Evolutionary conservation across 2,329 filamentous ascomycete species (phyloP).

Genomic region (Diaporthe citrichinensis): DNA sequence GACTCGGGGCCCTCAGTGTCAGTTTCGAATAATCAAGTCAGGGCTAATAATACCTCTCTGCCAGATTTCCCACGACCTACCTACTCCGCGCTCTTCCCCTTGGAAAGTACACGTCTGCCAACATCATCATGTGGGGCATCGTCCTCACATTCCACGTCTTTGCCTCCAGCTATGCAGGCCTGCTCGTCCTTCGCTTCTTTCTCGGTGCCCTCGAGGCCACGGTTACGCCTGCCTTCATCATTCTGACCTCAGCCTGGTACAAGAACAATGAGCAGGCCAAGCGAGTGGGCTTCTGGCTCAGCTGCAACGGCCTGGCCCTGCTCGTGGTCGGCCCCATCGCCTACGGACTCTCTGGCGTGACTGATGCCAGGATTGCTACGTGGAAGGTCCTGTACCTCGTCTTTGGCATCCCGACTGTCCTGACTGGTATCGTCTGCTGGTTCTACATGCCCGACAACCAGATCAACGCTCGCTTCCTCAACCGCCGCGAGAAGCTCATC

Average conservation of each 20-base stretch:
- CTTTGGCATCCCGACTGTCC: slow-evolving; percentile 43
- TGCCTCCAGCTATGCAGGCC: slow-evolving; percentile 45
- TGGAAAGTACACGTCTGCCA: slow-evolving; percentile 53
- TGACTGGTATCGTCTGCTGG: slow-evolving; percentile 61
- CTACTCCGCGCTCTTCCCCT: slow-evolving; percentile 51
- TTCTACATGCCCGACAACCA: slow-evolving; percentile 71
- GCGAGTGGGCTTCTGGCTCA: slow-evolving; percentile 31
- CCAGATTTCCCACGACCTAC: slow-evolving; percentile 49
- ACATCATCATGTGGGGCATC: slow-evolving; percentile 58
- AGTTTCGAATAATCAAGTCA: background rate
- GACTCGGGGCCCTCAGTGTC: background rate
- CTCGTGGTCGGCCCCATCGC: slow-evolving; percentile 37
- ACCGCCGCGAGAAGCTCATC: slow-evolving; percentile 64
- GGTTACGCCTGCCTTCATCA: slow-evolving; percentile 47
- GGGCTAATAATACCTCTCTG: background rate
- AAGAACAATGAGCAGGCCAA: slow-evolving; percentile 42
- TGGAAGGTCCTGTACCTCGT: slow-evolving; percentile 37
- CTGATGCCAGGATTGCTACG: background rate
- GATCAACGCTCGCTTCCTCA: slow-evolving; percentile 72
- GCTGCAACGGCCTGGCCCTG: slow-evolving; percentile 29
- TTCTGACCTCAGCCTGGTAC: slow-evolving; percentile 48
- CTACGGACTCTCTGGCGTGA: slow-evolving; percentile 28
- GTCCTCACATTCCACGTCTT: slow-evolving; percentile 46
- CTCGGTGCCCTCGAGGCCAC: slow-evolving; percentile 47
- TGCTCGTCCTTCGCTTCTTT: slow-evolving; percentile 45